These are phyloP conservation scores for Phytophthora sojae DNA, from an alignment of 352 stramenopile genomes.

Conservation along the genomic window DNA sequence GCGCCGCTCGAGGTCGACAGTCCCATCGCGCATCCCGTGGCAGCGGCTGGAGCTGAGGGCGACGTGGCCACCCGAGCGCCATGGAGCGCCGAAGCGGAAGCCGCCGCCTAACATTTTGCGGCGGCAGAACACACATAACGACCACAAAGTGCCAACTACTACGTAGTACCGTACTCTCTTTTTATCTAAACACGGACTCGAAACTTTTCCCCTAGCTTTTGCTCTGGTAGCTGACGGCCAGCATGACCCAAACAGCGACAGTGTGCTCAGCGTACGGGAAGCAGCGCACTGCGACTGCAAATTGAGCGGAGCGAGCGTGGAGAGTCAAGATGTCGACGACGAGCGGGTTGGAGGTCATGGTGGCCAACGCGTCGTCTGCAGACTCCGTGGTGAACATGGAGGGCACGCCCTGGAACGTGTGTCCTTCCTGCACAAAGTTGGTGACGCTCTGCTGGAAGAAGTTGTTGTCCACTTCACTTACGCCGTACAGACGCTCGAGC, in stretches of 20 bases:
- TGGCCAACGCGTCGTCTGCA: conserved; percentile 46
- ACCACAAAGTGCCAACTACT: neutral
- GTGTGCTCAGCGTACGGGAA: conserved; percentile 84
- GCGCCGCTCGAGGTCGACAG: conserved; percentile 34
- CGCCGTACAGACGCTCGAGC: conserved; percentile 74
- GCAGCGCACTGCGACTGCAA: conserved; percentile 76
- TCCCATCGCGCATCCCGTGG: conserved; percentile 28
- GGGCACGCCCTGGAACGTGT: conserved; percentile 91
- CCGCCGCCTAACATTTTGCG: conserved; percentile 8
- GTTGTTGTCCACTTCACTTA: conserved; percentile 73
- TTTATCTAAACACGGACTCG: conserved; percentile 18
- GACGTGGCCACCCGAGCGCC: conserved; percentile 58
- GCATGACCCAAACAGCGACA: conserved; percentile 83
- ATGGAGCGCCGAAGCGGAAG: conserved; percentile 45
- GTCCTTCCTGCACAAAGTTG: conserved; percentile 74
- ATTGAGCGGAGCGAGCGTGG: conserved; percentile 64
- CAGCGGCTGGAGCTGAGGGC: neutral
- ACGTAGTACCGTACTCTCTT: neutral
- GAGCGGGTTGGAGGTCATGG: conserved; percentile 56
- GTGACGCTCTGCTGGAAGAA: conserved; percentile 89
- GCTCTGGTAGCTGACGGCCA: conserved; percentile 76
- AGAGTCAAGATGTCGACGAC: conserved; percentile 68
- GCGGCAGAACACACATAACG: neutral
- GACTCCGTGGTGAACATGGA: conserved; percentile 56
- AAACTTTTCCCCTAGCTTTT: conserved; percentile 11